A percentile compares a stretch with the other conserved stretches of the same genome.
Conservation (phyloP, 148 eudicot genomes). For the Rhododendron williamsianum region DNA sequence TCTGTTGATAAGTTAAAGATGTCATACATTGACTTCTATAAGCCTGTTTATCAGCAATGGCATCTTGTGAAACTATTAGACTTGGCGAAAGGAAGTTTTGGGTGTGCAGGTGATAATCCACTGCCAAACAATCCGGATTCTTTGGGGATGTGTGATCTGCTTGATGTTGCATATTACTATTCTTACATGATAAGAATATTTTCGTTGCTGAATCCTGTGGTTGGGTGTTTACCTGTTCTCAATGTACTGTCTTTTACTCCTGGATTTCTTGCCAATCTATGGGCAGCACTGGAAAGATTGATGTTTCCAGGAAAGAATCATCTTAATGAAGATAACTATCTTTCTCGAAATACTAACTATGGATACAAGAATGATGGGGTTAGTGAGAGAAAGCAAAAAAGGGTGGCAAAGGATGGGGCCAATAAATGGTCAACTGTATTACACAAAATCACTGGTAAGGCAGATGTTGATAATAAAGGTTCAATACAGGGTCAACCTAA, state of each 20-base stretch:
- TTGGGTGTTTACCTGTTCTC: constrained; percentile 72
- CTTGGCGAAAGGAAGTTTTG: constrained; percentile 30
- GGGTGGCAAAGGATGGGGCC: constrained; percentile 48
- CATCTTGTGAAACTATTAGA: constrained; percentile 73
- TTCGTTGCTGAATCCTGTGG: constrained; percentile 47
- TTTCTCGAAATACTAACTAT: constrained; percentile 15
- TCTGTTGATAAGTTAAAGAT: constrained; percentile 27
- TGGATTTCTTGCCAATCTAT: constrained; percentile 70
- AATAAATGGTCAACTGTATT: constrained; percentile 63
- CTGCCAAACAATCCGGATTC: constrained; percentile 12
- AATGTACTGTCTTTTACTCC: constrained; percentile 92
- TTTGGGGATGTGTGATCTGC: constrained; percentile 34
- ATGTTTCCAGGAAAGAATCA: constrained; percentile 38
- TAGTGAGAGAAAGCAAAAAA: constrained; percentile 47
- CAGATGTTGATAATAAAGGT: constrained; percentile 32
- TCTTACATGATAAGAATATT: constrained; percentile 73
- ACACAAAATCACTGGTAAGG: constrained; percentile 61
- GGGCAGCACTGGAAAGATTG: constrained; percentile 60
- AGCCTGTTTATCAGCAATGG: constrained; percentile 84
- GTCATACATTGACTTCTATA: constrained; percentile 60
- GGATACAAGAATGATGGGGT: constrained; percentile 30
- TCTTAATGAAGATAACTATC: constrained; percentile 17
- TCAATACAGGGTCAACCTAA: constrained; percentile 12
- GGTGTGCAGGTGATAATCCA: constrained; percentile 18
- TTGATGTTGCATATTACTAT: constrained; percentile 66